Conservation (phyloP, 306 rosid species). For the Ormosia emarginata region DNA sequence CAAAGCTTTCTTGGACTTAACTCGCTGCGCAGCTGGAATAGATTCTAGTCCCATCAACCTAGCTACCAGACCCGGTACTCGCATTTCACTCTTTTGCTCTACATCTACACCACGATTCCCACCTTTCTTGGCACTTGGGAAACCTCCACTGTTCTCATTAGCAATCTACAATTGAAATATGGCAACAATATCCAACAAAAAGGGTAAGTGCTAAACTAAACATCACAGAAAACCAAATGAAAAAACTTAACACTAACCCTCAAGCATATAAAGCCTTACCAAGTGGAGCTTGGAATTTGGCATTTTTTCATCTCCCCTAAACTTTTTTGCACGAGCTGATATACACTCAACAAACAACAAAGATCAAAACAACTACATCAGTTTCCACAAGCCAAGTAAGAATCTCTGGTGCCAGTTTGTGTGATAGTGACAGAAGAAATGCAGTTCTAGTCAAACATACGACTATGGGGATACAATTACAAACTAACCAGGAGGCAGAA, state of each 20-base stretch:
- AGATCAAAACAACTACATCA: conserved; percentile 24
- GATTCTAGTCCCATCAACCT: conserved; percentile 89
- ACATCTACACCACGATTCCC: conserved; percentile 40
- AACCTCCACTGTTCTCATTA: conserved; percentile 83
- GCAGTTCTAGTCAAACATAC: not conserved
- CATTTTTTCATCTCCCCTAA: conserved; percentile 75
- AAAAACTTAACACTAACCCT: not conserved
- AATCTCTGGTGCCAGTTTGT: not conserved
- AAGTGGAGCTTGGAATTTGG: conserved; percentile 65
- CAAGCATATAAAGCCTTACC: conserved; percentile 38
- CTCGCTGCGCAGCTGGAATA: conserved; percentile 58
- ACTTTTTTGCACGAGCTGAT: conserved; percentile 64
- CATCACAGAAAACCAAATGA: not conserved
- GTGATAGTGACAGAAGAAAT: not conserved
- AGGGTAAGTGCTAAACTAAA: not conserved
- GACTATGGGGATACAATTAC: not conserved
- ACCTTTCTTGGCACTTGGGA: conserved; percentile 57
- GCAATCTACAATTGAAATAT: conserved; percentile 57
- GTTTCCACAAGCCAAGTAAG: conserved; percentile 1
- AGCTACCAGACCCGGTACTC: conserved; percentile 77
- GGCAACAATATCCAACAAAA: conserved; percentile 13
- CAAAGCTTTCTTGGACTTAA: conserved; percentile 49
- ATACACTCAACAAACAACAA: conserved; percentile 19
- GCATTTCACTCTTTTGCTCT: conserved; percentile 54
- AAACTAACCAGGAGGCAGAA: conserved; percentile 72